A percentile compares a stretch with the other conserved stretches of the same genome.
Conservation (phyloP, 805 yeast species). For the Candida maris region DNA sequence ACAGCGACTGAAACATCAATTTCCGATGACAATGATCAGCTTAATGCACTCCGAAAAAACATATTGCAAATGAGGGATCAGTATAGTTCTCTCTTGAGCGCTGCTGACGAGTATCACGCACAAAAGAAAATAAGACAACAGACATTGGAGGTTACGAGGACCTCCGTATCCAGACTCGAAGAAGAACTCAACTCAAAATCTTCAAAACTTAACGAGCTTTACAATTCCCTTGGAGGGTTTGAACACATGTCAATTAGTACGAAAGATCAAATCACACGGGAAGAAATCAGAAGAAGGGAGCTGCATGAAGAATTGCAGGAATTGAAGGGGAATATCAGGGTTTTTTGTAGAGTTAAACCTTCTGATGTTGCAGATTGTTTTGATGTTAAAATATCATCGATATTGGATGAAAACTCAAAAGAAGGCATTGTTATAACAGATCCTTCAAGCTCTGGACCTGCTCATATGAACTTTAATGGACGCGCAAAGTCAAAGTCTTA, state of each 20-base stretch:
- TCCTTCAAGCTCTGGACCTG: conserved; percentile 9
- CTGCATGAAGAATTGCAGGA: conserved; percentile 79
- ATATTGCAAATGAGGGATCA: conserved; percentile 1
- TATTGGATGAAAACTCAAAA: conserved; percentile 22
- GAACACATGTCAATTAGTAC: conserved; percentile 23
- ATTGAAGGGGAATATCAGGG: conserved; percentile 87
- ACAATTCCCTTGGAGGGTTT: conserved; percentile 21
- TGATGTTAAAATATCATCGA: conserved; percentile 7
- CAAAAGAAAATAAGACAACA: conserved; percentile 6
- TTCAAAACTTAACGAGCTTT: conserved; percentile 1
- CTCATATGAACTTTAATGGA: conserved; percentile 3
- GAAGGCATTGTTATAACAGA: conserved; percentile 30
- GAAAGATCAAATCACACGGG: conserved; percentile 27
- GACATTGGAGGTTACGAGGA: conserved; percentile 2
- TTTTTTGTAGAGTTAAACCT: conserved; percentile 84
- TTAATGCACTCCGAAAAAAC: conserved; percentile 1
- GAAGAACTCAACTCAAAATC: conserved; percentile 1
- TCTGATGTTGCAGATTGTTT: conserved; percentile 25
- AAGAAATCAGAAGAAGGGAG: conserved; percentile 43
- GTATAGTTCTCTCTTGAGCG: neutral
- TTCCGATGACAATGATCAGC: neutral
- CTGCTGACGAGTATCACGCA: neutral
- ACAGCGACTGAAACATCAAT: conserved; percentile 1
- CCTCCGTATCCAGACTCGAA: conserved; percentile 9
- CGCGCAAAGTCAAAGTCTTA: conserved; percentile 21